These are phyloP conservation scores for Clohesyomyces aquaticus DNA, from an alignment of 495 filamentous ascomycete genomes.

Conservation along the genomic window DNA sequence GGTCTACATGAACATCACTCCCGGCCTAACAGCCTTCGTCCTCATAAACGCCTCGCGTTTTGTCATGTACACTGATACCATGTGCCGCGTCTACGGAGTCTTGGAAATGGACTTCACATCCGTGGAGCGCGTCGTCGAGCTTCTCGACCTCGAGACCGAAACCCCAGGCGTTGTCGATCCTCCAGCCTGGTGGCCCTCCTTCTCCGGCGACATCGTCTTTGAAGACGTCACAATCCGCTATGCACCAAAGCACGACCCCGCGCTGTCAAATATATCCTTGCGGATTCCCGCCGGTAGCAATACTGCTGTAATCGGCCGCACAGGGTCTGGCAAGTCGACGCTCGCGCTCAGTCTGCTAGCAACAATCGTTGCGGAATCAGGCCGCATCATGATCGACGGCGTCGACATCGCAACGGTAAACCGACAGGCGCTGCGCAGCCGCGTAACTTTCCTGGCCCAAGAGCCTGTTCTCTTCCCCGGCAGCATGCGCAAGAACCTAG, in stretches of 20 bases:
- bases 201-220: slow-evolving; percentile 70
- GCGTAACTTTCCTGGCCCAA: slow-evolving; percentile 67
- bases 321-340: slow-evolving; percentile 69
- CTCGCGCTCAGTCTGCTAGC: slow-evolving; percentile 66
- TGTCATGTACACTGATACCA: slow-evolving; percentile 68
- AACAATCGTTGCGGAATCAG: slow-evolving; percentile 55
- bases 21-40: slow-evolving; percentile 78
- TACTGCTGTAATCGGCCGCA: slow-evolving; percentile 65
- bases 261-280: slow-evolving; percentile 65
- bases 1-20: slow-evolving; percentile 67
- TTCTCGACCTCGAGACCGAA: slow-evolving; percentile 75
- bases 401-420: slow-evolving; percentile 64
- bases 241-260: slow-evolving; percentile 72
- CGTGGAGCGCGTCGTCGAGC: slow-evolving; percentile 79
- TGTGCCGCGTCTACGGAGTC: slow-evolving; percentile 77
- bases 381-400: slow-evolving; percentile 62
- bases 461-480: slow-evolving; percentile 68
- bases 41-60: slow-evolving; percentile 64
- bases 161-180: slow-evolving; percentile 64
- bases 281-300: slow-evolving; percentile 74
- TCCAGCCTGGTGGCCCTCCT: slow-evolving; percentile 74
- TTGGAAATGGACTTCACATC: slow-evolving; percentile 90
- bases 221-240: slow-evolving; percentile 77
- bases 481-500: slow-evolving; percentile 62
- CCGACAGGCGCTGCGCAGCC: slow-evolving; percentile 61